Conservation (phyloP, 495 filamentous ascomycete genomes). For the Penicillium flavigenum region DNA sequence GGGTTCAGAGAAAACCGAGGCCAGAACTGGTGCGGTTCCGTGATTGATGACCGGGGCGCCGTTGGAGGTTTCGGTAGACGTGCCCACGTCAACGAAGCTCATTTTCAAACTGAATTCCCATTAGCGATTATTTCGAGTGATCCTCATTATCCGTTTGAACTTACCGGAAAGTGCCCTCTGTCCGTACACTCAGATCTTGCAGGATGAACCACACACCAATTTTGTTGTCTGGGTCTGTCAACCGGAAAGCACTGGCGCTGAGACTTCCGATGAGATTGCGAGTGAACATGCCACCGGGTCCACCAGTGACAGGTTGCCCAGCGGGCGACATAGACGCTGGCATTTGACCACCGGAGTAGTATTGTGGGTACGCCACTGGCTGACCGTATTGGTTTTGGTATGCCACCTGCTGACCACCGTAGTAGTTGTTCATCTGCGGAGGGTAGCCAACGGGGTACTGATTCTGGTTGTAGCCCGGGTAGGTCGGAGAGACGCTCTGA, state of each 20-base stretch:
- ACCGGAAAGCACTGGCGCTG: constrained; percentile 82
- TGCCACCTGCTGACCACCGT: constrained; percentile 37
- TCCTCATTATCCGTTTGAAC: constrained; percentile 17
- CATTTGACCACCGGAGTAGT: constrained; percentile 38
- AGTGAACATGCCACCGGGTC: constrained; percentile 87
- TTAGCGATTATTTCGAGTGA: constrained; percentile 4
- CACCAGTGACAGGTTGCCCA: constrained; percentile 42
- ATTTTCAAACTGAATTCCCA: constrained; percentile 56
- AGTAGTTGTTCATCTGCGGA: constrained; percentile 44
- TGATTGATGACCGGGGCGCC: constrained; percentile 62
- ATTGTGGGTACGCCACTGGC: constrained; percentile 41
- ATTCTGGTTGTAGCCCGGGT: constrained; percentile 36
- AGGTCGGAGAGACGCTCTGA: constrained; percentile 42
- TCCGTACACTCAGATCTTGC: constrained; percentile 91
- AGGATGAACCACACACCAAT: constrained; percentile 96
- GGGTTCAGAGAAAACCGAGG: constrained; percentile 79
- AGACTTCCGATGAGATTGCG: constrained; percentile 93
- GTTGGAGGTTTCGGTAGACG: constrained; percentile 35
- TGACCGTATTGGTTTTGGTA: constrained; percentile 49
- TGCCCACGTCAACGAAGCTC: constrained; percentile 84
- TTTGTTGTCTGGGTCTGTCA: constrained; percentile 78
- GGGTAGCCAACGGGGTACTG: constrained; percentile 43
- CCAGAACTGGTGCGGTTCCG: constrained; percentile 79
- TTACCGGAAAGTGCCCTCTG: constrained; percentile 88
- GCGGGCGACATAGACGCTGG: constrained; percentile 41